phyloP scores from a whole-genome alignment of 2,329 filamentous ascomycete species.

The Alternaria panax region DNA sequence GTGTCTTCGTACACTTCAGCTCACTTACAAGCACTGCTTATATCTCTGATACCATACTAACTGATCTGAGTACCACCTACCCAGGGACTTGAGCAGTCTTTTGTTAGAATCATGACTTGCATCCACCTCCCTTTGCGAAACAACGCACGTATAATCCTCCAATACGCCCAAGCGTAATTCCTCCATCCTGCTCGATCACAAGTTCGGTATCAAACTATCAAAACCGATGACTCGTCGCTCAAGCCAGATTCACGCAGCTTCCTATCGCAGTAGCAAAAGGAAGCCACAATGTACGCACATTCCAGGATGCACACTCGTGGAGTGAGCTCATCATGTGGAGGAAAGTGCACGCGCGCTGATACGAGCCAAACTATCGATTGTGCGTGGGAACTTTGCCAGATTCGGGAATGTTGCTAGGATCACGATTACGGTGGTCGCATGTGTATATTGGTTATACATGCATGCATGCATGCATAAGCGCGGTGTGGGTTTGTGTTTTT shows the following conservation, averaged over 20 bases:
- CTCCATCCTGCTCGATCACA: not conserved
- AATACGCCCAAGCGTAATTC: not conserved
- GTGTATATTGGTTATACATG: constrained; percentile 2
- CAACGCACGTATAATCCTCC: not conserved
- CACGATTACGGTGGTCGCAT: constrained; percentile 7
- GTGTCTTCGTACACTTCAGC: not conserved
- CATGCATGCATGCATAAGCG: constrained; percentile 7
- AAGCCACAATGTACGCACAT: not conserved
- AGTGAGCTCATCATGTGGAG: not conserved
- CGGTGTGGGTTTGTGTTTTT: not conserved
- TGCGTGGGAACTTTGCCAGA: constrained; percentile 5
- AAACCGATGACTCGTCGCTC: not conserved
- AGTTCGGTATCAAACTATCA: not conserved
- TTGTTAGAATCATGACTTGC: not conserved
- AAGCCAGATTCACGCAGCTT: not conserved
- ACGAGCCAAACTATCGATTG: constrained; percentile 17
- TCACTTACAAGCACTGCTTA: no score
- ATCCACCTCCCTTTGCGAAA: not conserved
- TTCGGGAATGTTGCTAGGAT: not conserved
- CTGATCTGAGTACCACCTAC: no score
- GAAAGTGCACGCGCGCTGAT: not conserved
- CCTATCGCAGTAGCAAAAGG: not conserved
- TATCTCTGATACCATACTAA: no score
- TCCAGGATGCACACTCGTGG: not conserved
- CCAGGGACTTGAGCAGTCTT: no score